Percentiles rank a stretch among this genome's conserved stretches.
These are phyloP conservation scores for Rutstroemia sydowiana DNA, from an alignment of 2,329 filamentous ascomycete genomes.

Conservation along the genomic window DNA sequence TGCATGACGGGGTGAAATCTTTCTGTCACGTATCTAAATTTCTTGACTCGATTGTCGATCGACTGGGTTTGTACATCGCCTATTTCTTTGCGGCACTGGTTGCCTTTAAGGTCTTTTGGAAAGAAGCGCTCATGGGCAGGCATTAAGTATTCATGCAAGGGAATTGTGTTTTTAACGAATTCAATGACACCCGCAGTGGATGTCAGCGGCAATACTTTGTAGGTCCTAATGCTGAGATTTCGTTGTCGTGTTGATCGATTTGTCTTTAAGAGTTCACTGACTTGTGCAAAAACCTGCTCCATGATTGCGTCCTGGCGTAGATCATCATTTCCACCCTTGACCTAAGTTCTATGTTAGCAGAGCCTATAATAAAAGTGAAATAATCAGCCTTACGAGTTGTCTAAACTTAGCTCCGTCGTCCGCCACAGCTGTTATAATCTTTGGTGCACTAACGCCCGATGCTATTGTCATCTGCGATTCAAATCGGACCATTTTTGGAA, in stretches of 20 bases:
- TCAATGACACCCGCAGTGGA: conserved; percentile 86
- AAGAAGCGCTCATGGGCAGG: conserved; percentile 83
- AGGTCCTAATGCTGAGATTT: conserved; percentile 84
- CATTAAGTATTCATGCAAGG: conserved; percentile 85
- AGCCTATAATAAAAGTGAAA: neutral
- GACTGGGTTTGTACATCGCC: conserved; percentile 62
- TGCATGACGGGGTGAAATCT: conserved; percentile 88
- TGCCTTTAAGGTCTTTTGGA: conserved; percentile 72
- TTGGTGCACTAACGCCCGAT: conserved; percentile 84
- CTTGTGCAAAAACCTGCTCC: conserved; percentile 98
- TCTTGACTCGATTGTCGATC: conserved; percentile 62
- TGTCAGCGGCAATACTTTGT: conserved; percentile 90
- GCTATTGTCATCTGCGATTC: conserved; percentile 76
- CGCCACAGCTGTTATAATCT: conserved; percentile 77
- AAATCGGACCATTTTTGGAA: conserved; percentile 69
- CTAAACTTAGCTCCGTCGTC: conserved; percentile 75
- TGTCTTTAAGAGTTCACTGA: conserved; percentile 79
- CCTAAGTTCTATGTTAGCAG: conserved; percentile 34
- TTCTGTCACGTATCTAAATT: conserved; percentile 71
- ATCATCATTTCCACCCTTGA: conserved; percentile 94
- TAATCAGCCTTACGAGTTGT: conserved; percentile 53
- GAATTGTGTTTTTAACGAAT: conserved; percentile 89
- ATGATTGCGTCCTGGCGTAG: conserved; percentile 96
- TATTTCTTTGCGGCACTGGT: conserved; percentile 73
- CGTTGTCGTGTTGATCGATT: conserved; percentile 84